Evolutionary conservation across 805 yeast genomes (phyloP).

Genomic region (Komagataella phaffii): DNA sequence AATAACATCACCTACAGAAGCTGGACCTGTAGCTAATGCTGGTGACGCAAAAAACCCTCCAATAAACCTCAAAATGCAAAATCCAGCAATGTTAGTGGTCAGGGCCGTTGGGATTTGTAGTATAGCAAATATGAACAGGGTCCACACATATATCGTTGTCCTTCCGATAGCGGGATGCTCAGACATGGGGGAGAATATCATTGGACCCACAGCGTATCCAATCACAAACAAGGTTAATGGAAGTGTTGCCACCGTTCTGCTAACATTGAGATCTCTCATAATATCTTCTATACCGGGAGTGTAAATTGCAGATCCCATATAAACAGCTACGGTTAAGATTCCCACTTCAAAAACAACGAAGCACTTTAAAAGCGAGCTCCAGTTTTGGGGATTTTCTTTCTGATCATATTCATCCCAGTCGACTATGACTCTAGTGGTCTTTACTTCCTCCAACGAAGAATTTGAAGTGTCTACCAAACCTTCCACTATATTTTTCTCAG

Average conservation of each 20-base stretch:
- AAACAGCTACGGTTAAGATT: conserved; percentile 34
- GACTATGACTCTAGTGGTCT: background rate
- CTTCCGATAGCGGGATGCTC: conserved; percentile 43
- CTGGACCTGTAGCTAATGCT: conserved; percentile 45
- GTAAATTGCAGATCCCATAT: conserved; percentile 43
- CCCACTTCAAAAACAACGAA: conserved; percentile 25
- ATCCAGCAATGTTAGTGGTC: conserved; percentile 32
- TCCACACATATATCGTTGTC: conserved; percentile 30
- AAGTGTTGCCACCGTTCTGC: conserved; percentile 29
- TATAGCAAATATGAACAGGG: conserved; percentile 32
- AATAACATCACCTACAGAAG: conserved; percentile 37
- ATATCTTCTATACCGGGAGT: conserved; percentile 37
- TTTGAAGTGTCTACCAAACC: background rate
- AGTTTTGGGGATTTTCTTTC: background rate
- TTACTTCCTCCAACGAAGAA: background rate
- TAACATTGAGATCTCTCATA: conserved; percentile 29
- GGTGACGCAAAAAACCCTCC: conserved; percentile 46
- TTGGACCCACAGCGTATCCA: conserved; percentile 51
- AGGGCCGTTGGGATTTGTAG: conserved; percentile 47
- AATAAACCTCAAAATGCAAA: conserved; percentile 35
- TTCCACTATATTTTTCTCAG: background rate
- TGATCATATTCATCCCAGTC: background rate
- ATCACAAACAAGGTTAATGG: conserved; percentile 41
- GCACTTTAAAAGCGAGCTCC: background rate
- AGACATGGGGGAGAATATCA: conserved; percentile 43